Evolutionary conservation across 2,329 filamentous ascomycete genomes (phyloP), one percentile per base, ranked within the genome.

Genomic region (Fusarium nodosum): DNA sequence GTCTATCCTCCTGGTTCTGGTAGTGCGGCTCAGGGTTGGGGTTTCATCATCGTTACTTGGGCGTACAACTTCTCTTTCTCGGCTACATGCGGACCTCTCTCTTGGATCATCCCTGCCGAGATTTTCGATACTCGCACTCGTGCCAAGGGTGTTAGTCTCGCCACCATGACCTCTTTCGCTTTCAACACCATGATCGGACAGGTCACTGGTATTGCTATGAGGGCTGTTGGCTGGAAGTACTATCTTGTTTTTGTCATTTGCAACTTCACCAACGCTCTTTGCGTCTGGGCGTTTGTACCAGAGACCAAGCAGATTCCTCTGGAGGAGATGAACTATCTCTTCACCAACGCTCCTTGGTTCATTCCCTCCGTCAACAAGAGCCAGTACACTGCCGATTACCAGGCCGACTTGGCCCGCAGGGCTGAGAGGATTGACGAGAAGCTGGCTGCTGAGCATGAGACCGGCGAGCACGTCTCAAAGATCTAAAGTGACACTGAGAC

Each of bases 1-100:
- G 56, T 50, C 2, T 72, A 64, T 22, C 66, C 68, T 26, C 64
- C 64, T 2, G 64, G 62, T 2, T 64, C 60, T 2, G 45, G 65
- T 36, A 31, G 30, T 30, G 24, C 52, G 18, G 39, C 24, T 41
- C 62, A 36, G 42, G 83, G 85, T 12, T 92, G 64, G 64, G 64
- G 88, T 2, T 95, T 94, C 79, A 94, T 94, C 65, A 74, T 64
- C 42, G 84, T 87, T 72, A 94, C 91, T 2, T 94, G 92, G 92
- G 77, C 92, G 2, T 94, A 93, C 84, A 94, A 94, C 80, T 91
- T 93, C 81, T 90, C 85, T 42, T 94, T 93, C 83, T 90, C 86
- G 5, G 85, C 86, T 34, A 91, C 90, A 3, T 92, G 90, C 62
- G 91, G 91, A 24, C 91, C 91, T 0, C 79, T 93, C 2, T 79